These are phyloP conservation scores for Tricholoma flavovirens DNA, from an alignment of 768 basidiomycete species.

Conservation along the genomic window DNA sequence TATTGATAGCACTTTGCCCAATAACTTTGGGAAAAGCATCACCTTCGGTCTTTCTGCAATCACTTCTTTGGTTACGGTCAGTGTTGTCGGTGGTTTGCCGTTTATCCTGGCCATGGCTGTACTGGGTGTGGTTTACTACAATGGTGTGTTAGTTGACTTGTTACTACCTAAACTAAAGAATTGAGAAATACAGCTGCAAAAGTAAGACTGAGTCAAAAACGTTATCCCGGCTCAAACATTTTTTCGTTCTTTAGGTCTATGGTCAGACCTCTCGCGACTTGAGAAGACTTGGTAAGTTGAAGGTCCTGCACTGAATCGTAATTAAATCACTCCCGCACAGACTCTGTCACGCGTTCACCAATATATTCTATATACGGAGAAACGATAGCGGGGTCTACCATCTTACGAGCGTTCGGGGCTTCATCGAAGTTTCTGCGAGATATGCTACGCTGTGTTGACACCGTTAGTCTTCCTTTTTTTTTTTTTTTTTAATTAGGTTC, in stretches of 20 bases:
- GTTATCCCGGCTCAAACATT: too few relatives aligned
- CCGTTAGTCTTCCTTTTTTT: constrained; percentile 44
- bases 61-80: constrained; percentile 71
- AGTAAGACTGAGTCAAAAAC: constrained; percentile 16
- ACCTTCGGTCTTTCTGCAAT: constrained; percentile 63
- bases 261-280: constrained; percentile 86
- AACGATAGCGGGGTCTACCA: constrained; percentile 37
- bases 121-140: constrained; percentile 63
- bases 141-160: constrained; percentile 34
- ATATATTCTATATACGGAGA: constrained; percentile 41
- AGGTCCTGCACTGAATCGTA: background rate
- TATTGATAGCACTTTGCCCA: constrained; percentile 76
- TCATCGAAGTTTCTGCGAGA: constrained; percentile 81
- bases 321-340: constrained; percentile 12
- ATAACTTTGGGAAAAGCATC: constrained; percentile 79
- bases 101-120: constrained; percentile 59
- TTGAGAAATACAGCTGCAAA: constrained; percentile 33
- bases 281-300: constrained; percentile 56
- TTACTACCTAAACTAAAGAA: too few relatives aligned
- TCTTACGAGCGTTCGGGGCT: constrained; percentile 81
- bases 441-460: constrained; percentile 79
- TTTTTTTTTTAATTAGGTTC: too few relatives aligned
- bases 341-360: constrained; percentile 33
- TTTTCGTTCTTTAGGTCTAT: constrained; percentile 25
- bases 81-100: constrained; percentile 70